A percentile compares a stretch with the other conserved stretches of the same genome.
These are phyloP conservation scores for Cochliopodium minus DNA, from an alignment of 208 protist genomes.

Conservation along the genomic window DNA sequence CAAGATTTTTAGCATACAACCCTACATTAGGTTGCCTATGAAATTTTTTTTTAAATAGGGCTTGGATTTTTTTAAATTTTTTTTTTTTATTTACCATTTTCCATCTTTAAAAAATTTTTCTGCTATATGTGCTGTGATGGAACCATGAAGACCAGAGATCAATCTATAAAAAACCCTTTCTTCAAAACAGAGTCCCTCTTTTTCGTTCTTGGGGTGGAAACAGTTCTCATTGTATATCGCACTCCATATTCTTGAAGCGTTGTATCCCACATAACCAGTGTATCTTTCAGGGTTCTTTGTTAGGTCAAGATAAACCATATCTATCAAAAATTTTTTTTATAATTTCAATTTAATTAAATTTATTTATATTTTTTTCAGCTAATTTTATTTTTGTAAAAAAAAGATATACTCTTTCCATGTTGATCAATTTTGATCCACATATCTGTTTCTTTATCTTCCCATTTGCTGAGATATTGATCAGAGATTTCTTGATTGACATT, in stretches of 20 bases:
- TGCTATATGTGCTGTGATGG: conserved; percentile 56
- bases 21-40: too few species aligned
- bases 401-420: neutral
- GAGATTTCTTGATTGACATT: neutral
- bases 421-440: neutral
- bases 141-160: conserved; percentile 60
- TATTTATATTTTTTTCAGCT: neutral
- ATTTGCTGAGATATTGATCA: neutral
- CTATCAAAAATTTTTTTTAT: too few species aligned
- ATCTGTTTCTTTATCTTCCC: neutral
- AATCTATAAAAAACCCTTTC: conserved; percentile 22
- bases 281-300: neutral
- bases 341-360: neutral
- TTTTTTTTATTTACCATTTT: conserved; percentile 12
- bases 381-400: too few species aligned
- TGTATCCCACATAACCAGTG: conserved; percentile 4
- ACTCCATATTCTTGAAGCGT: conserved; percentile 6
- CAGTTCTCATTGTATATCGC: conserved; percentile 14
- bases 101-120: conserved; percentile 40
- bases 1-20: conserved; percentile 18
- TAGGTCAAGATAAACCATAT: too few species aligned
- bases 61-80: conserved; percentile 48
- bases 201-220: neutral
- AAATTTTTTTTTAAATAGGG: conserved; percentile 59
- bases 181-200: conserved; percentile 2